A percentile compares a stretch with the other conserved stretches of the same genome.
Evolutionary conservation across 371 early-diverging fungal species (phyloP).

Genomic region (Encephalitozoon hellem): DNA sequence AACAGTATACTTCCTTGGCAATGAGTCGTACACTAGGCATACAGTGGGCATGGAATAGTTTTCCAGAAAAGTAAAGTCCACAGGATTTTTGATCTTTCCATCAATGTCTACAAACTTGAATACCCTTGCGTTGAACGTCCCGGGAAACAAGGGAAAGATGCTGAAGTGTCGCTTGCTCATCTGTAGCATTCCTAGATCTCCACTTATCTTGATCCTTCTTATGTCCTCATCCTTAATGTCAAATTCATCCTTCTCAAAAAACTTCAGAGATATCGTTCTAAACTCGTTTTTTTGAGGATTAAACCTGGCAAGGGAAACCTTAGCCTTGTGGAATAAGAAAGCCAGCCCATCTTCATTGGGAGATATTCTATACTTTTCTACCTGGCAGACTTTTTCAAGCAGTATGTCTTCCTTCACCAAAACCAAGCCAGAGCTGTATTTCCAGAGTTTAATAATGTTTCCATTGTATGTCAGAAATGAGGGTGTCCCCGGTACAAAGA

Average conservation of each 20-base stretch:
- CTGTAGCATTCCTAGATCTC: slow-evolving; percentile 8
- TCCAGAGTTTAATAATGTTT: slow-evolving; percentile 14
- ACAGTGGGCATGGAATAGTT: slow-evolving; percentile 21
- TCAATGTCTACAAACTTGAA: slow-evolving; percentile 20
- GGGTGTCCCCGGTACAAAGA: not conserved
- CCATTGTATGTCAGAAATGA: slow-evolving; percentile 5
- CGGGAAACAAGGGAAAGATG: not conserved
- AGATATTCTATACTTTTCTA: slow-evolving; percentile 14
- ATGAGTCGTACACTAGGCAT: slow-evolving; percentile 11
- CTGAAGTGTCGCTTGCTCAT: slow-evolving; percentile 12
- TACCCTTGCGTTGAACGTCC: slow-evolving; percentile 1
- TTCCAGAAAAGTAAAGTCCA: slow-evolving; percentile 3
- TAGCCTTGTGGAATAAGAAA: not conserved
- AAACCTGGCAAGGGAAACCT: slow-evolving; percentile 3
- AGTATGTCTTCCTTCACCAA: slow-evolving; percentile 12
- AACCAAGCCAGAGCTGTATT: not conserved
- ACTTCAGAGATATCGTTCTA: slow-evolving; percentile 8
- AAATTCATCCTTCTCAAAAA: slow-evolving; percentile 11
- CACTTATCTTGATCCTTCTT: not conserved
- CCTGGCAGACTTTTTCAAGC: slow-evolving; percentile 15
- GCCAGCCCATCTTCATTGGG: not conserved
- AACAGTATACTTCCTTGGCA: slow-evolving; percentile 4
- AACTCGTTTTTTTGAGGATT: not conserved
- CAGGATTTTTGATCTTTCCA: slow-evolving; percentile 9
- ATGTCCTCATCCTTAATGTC: slow-evolving; percentile 2